Evolutionary conservation across 2,329 filamentous ascomycete genomes (phyloP).

Genomic region (Cucurbitaria berberidis): DNA sequence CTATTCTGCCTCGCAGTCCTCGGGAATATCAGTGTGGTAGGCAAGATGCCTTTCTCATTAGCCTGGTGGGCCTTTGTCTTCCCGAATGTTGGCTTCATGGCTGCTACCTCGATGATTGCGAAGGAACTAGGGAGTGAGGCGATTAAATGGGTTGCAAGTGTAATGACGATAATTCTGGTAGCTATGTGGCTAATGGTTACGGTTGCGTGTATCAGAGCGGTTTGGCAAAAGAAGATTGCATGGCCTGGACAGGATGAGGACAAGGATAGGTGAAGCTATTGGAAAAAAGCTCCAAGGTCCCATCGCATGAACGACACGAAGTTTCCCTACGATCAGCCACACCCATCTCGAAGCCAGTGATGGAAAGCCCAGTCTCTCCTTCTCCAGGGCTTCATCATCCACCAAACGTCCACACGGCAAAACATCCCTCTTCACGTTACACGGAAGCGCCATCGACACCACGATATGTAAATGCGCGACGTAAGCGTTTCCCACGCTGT

Average conservation of each 20-base stretch:
- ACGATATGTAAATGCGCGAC: background rate
- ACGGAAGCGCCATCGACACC: background rate
- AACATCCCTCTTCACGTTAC: background rate
- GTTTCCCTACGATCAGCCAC: too few relatives aligned
- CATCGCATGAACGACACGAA: too few relatives aligned
- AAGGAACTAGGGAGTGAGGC: conserved; percentile 38
- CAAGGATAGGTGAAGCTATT: conserved; percentile 26
- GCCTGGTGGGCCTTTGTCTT: conserved; percentile 64
- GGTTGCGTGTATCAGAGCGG: conserved; percentile 56
- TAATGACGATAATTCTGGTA: conserved; percentile 59
- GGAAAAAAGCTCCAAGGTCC: too few relatives aligned
- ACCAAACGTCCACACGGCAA: background rate
- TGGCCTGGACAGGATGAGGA: conserved; percentile 55
- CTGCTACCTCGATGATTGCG: conserved; percentile 46
- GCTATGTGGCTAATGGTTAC: conserved; percentile 60
- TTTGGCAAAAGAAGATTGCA: conserved; percentile 59
- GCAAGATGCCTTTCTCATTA: conserved; percentile 58
- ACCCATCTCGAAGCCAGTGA: too few relatives aligned
- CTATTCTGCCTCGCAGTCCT: conserved; percentile 54
- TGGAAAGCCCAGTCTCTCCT: too few relatives aligned
- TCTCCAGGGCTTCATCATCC: too few relatives aligned
- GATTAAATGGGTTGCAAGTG: conserved; percentile 49
- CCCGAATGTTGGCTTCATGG: conserved; percentile 49
- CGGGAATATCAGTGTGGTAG: conserved; percentile 21
- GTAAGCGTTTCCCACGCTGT: background rate